Conservation (phyloP, 1,284 basidiomycete genomes). For the Bjerkandera adusta region DNA sequence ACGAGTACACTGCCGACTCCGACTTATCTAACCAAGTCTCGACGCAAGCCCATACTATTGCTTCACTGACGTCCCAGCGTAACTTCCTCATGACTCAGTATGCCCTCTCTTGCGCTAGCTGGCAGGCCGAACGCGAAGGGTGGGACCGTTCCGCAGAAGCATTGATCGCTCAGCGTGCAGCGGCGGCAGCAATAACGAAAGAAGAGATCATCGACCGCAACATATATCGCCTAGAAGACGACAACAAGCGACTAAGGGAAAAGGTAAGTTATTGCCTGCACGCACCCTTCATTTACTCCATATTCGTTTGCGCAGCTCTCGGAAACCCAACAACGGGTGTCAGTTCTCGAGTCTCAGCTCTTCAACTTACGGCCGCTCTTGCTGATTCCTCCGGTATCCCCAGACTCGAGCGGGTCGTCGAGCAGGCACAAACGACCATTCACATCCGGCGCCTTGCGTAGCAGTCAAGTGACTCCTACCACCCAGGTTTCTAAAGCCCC, state of each 20-base stretch:
- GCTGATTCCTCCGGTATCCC: constrained; percentile 38
- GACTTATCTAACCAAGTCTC: constrained; percentile 46
- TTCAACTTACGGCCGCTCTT: constrained; percentile 53
- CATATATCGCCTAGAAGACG: constrained; percentile 43
- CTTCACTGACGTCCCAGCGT: constrained; percentile 52
- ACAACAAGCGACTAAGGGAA: constrained; percentile 53
- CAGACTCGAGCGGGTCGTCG: constrained; percentile 13
- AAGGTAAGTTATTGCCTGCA: constrained; percentile 38
- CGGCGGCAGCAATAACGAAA: constrained; percentile 31
- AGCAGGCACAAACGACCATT: too few species aligned
- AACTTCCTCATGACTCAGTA: constrained; percentile 50
- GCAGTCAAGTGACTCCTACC: too few species aligned
- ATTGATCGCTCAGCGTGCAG: constrained; percentile 47
- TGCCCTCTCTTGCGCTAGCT: constrained; percentile 54
- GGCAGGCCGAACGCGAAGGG: constrained; percentile 54
- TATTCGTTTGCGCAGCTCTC: constrained; percentile 35
- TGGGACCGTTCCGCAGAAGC: constrained; percentile 63
- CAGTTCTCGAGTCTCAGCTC: constrained; percentile 50
- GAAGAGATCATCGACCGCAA: constrained; percentile 56
- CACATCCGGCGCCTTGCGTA: too few species aligned
- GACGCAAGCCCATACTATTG: constrained; percentile 60
- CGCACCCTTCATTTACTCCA: not conserved
- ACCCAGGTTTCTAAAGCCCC: too few species aligned
- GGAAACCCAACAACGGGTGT: constrained; percentile 42
- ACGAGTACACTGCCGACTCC: constrained; percentile 28